Base-by-base conservation (phyloP, 176 grass and related monocot genomes). In the Carex myosuroides region DNA sequence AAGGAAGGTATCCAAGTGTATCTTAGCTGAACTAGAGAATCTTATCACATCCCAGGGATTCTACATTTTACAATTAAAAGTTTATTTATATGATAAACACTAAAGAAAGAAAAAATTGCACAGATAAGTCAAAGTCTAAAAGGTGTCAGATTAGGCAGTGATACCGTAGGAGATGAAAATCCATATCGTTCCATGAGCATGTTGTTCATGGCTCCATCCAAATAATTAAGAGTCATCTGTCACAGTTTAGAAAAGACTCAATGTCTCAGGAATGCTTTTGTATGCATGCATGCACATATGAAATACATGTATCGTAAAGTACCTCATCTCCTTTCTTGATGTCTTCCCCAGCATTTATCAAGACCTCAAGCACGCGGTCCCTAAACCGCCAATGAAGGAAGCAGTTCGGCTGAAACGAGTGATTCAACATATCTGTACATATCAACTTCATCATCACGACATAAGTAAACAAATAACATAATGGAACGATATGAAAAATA, bases 341-440 rank as follows among this genome's bases (percentile, higher is more conserved):
- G 70, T 61, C 84, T 53, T 56, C 89, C 29, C 92, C 95, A 87
- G 92, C 90, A 90, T 98, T 98, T 80, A 98, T 94, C 92, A 98
- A 90, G 66, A 98, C 90, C 91, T 98, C 92, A 87, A 98, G 92
- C 91, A 98, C 93, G 63, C 95, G 87, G 85, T 98, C 92, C 85
- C 89, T 98, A 85, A 90, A 91, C 81, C 95, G 90, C 95, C 95
- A 94, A 85, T 98, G 95, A 59, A 98, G 85, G 76, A 98, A 98
- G 89, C 92, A 94, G 65, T 98, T 98, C 85, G 95, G 92, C 87
- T 93, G 82, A 82, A 94, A 92, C 6, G 95, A 98, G 79, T 98
- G 95, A 84, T 94, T 98, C 86, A 98, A 85, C 95, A 98, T 98
- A 90, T 98, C 95, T 98, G 90, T 82, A 84, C 54, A 76, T 76